Evolutionary conservation across 2,329 filamentous ascomycete genomes (phyloP), one percentile per base, ranked within the genome.

Genomic region (Penicillium vulpinum): DNA sequence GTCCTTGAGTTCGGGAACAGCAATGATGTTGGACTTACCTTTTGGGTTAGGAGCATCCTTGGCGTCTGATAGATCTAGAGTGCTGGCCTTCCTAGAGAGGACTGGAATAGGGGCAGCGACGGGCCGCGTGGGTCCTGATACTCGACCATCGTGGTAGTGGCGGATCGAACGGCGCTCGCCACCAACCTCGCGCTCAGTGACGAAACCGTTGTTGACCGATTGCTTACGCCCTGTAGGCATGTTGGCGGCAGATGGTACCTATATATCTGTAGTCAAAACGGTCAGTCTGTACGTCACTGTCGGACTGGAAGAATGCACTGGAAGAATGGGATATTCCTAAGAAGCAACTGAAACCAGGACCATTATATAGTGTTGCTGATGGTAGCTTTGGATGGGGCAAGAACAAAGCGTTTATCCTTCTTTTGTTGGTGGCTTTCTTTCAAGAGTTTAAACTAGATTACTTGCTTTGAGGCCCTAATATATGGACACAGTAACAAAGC

Each of bases 151-250:
- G 18, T 51, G 28, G 6, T 43, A 51, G 18, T 33, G 28, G 21
- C 48, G 48, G 9, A 51, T 51, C 15, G 48, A 51, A 41, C 48
- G 36, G 13, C 48, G 48, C 26, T 51, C 48, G 15, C 48, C 48
- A 5, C 16, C 36, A 21, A 51, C 36, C 1, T 26, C 21, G 15
- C 26, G 36, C 7, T 51, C 48, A 16, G 48, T 51, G 13, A 18
- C 43, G n/a, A 51, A 51, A 2, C 36, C 26, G 11, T 51, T 51
- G 18, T 10, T 29, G 5, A n/a, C n/a, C n/a, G 36, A 7, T 15
- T 24, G 4, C 15, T 43, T 43, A 6, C 26, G 18, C 1, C 15
- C 26, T 2, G 29, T 28, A 21, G n/a, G 9, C 38, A 41, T 51
- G 13, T 10, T 18, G 11, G 2, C 15, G 16, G n/a, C 33, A 9